Base-by-base conservation (phyloP, 2,329 filamentous ascomycete species). In the Gyromitra esculenta region DNA sequence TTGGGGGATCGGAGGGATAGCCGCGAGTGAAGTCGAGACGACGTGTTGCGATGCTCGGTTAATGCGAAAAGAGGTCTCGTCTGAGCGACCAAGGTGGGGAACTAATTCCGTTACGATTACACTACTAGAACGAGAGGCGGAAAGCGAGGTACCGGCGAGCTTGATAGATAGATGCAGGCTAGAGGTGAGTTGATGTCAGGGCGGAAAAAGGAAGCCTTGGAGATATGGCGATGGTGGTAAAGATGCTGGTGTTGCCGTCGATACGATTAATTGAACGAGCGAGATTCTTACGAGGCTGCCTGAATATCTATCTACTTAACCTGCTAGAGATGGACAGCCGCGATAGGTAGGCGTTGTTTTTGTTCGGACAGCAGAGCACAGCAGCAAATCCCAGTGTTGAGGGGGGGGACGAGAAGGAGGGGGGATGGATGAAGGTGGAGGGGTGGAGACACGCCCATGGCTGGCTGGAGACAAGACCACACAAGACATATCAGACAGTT, bases 1-100 rank as follows among this genome's bases (percentile, higher is more conserved):
- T 70, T 75, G 39, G 52, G 21, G 60, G 43, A 65, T 69, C 72
- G 65, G 72, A 35, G 57, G 50, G 68, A 37, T 37, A 56, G 59
- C 68, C 45, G 35, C 13, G 37, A 60, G 68, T 57, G 56, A 71
- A 54, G 57, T 71, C 59, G 39, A 18, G 66, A 70, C 72, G 72
- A 75, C 65, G 72, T 75, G 72, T 75, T 66, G 72, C 59, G 64
- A 63, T 45, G 50, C 72, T 75, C 72, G 72, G 72, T 71, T 75
- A 75, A 75, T 74, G 71, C 43, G 37, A 74, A 45, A 63, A 64
- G 65, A 75, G 59, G 48, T 63, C 56, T 56, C 43, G 71, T 63
- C 64, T 69, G 56, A 74, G 57, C 57, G 41, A 52, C 41, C 57
- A 64, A 70, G 66, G 72, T 71, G 72, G 72, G 64, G 72, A 57